Evolutionary conservation across 352 stramenopile genomes (phyloP).

Genomic region (Globisporangium solare): DNA sequence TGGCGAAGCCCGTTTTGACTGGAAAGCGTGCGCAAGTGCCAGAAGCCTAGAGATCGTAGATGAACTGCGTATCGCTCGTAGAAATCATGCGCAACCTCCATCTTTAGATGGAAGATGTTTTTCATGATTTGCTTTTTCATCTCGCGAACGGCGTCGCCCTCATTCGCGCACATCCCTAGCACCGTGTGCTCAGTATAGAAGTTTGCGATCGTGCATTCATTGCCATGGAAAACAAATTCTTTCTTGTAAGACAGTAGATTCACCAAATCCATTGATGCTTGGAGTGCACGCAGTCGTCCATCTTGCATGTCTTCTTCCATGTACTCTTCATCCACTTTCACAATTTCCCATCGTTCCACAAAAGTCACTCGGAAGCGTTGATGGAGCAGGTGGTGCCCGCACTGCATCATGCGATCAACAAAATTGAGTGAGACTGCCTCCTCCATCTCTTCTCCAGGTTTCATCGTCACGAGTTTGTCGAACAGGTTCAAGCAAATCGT

Average conservation of each 20-base stretch:
- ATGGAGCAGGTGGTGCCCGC: conserved; percentile 57
- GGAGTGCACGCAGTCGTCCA: conserved; percentile 35
- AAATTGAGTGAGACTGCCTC: conserved; percentile 48
- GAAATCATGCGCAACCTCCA: conserved; percentile 70
- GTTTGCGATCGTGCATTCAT: conserved; percentile 67
- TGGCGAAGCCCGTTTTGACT: conserved; percentile 10
- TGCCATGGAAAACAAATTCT: conserved; percentile 74
- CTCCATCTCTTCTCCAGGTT: conserved; percentile 38
- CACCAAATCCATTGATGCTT: conserved; percentile 81
- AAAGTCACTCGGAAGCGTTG: conserved; percentile 76
- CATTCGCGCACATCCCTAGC: conserved; percentile 54
- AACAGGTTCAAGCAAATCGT: conserved; percentile 47
- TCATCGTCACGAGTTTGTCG: conserved; percentile 36
- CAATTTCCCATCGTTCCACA: conserved; percentile 69
- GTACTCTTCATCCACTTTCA: conserved; percentile 49
- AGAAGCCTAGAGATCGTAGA: conserved; percentile 62
- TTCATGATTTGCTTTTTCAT: conserved; percentile 75
- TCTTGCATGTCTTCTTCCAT: conserved; percentile 38
- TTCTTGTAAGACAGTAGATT: conserved; percentile 86
- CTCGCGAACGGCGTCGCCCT: conserved; percentile 48
- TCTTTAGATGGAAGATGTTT: conserved; percentile 58
- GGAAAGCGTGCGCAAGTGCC: conserved; percentile 40
- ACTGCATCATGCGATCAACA: conserved; percentile 44
- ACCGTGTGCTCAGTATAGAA: conserved; percentile 78
- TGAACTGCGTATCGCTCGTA: conserved; percentile 63